Conservation (phyloP, 768 basidiomycete genomes). For the Xerocomellus intermedius region DNA sequence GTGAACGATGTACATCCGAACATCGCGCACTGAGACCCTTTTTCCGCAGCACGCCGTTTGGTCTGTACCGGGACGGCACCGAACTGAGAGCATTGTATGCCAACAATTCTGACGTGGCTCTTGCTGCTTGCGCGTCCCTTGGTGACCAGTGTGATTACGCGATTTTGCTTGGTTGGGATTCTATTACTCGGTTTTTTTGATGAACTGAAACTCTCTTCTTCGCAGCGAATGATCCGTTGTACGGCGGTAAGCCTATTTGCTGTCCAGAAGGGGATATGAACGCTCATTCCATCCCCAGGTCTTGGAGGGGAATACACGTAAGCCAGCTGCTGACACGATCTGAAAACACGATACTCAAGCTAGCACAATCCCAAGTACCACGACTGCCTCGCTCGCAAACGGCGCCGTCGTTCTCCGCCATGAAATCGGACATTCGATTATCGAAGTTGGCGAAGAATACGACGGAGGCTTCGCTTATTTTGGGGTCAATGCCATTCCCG, state of each 20-base stretch:
- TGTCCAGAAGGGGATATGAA: neutral
- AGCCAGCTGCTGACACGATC: slow-evolving; percentile 25
- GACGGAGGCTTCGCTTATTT: slow-evolving; percentile 76
- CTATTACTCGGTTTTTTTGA: slow-evolving; percentile 5
- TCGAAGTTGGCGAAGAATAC: slow-evolving; percentile 80
- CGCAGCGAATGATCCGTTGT: slow-evolving; percentile 74
- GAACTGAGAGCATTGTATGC: slow-evolving; percentile 75
- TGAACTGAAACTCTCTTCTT: slow-evolving; percentile 3
- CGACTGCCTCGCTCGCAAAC: slow-evolving; percentile 72
- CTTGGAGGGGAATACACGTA: slow-evolving; percentile 79
- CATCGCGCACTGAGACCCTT: slow-evolving; percentile 2
- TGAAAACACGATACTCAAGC: neutral
- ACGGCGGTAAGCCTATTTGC: slow-evolving; percentile 54
- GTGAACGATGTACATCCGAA: neutral
- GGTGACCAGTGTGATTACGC: slow-evolving; percentile 71
- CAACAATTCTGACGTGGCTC: slow-evolving; percentile 61
- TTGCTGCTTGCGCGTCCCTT: slow-evolving; percentile 64
- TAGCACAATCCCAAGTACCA: slow-evolving; percentile 45
- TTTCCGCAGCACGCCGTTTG: slow-evolving; percentile 61
- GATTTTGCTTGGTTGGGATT: slow-evolving; percentile 59
- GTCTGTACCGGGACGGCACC: slow-evolving; percentile 75
- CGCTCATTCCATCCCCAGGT: slow-evolving; percentile 38
- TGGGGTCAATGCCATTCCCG: slow-evolving; percentile 60
- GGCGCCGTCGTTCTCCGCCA: slow-evolving; percentile 75
- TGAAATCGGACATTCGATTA: slow-evolving; percentile 79